Evolutionary conservation across 2,329 filamentous ascomycete genomes (phyloP), one percentile per base, ranked within the genome.

Genomic region (Coccinonectria pachysandricola): DNA sequence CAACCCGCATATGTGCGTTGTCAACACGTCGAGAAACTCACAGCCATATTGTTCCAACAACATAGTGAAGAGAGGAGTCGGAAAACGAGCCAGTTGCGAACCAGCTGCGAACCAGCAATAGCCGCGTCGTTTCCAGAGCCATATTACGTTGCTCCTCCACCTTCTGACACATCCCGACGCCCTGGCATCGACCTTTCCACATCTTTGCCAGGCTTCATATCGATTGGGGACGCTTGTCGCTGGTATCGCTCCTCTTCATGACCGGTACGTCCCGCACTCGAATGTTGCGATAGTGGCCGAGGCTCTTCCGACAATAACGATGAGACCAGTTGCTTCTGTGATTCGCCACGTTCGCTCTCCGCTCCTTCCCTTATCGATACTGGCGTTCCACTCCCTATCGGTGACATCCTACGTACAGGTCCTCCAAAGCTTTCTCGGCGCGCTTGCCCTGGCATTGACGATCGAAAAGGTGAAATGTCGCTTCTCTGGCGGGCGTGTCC

Each of bases 401-500:
- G 42, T 6, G 43, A 46, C 31, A 35, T 41, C 19, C 34, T 34
- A n/a, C 40, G 40, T 20, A 46, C 30, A 11, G 40, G 33, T 10
- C 40, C 42, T 17, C 43, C 43, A 16, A 46, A 46, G 28, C 43
- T 46, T 28, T 46, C 43, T 21, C 43, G 32, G 19, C 43, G 38
- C 21, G 31, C 39, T 26, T 40, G 38, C 12, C 38, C 42, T 15
- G 34, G 43, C 10, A 40, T 45, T 4, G 39, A 31, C 6, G 43
- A 35, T 37, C 46, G 43, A 33, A 53, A 54, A 35, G 53, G 56
- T 3, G 54, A 52, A 11, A 56, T 42, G 23, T 57, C 54, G 33
- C 54, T 57, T 25, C 46, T 50, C 21, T 56, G 54, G 5, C 54
- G 51, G 12, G 53, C 49, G 21, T 57, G 54, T 4, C 42, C 45